A percentile compares a stretch with the other conserved stretches of the same genome.
Evolutionary conservation across 2,329 filamentous ascomycete genomes (phyloP).

Genomic region (Thelonectria olida): DNA sequence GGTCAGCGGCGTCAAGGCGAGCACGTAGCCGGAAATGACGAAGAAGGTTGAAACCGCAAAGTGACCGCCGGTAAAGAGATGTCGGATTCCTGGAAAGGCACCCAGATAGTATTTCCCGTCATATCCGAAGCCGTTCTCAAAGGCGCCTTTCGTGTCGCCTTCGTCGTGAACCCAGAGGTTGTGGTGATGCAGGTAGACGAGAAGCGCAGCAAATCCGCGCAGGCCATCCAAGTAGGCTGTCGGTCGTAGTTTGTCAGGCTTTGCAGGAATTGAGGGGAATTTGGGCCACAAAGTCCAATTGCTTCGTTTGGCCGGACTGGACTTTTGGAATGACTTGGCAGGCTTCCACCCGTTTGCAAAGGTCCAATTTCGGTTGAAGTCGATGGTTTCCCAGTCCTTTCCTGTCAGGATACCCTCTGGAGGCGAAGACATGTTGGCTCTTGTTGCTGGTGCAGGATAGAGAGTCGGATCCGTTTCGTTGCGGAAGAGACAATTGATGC

Average conservation of each 20-base stretch:
- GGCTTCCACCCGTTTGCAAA: conserved; percentile 17
- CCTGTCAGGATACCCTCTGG: conserved; percentile 45
- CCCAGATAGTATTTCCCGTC: conserved; percentile 58
- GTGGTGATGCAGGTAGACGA: conserved; percentile 73
- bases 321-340: conserved; percentile 19
- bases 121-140: conserved; percentile 65
- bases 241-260: conserved; percentile 47
- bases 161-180: conserved; percentile 64
- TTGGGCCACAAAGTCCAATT: conserved; percentile 26
- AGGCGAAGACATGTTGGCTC: conserved; percentile 42
- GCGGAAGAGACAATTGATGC: neutral
- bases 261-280: conserved; percentile 19
- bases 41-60: conserved; percentile 67
- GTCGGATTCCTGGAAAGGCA: conserved; percentile 65
- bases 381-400: conserved; percentile 45
- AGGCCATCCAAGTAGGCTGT: conserved; percentile 72
- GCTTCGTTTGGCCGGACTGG: conserved; percentile 19
- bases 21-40: conserved; percentile 66
- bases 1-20: conserved; percentile 59
- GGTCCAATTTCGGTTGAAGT: conserved; percentile 9
- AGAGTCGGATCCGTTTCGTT: neutral
- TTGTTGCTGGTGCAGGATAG: neutral
- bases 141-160: conserved; percentile 45
- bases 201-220: conserved; percentile 71
- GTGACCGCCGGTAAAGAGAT: conserved; percentile 70